phyloP scores from a whole-genome alignment of 495 filamentous ascomycete species.

The Ramalina intermedia region DNA sequence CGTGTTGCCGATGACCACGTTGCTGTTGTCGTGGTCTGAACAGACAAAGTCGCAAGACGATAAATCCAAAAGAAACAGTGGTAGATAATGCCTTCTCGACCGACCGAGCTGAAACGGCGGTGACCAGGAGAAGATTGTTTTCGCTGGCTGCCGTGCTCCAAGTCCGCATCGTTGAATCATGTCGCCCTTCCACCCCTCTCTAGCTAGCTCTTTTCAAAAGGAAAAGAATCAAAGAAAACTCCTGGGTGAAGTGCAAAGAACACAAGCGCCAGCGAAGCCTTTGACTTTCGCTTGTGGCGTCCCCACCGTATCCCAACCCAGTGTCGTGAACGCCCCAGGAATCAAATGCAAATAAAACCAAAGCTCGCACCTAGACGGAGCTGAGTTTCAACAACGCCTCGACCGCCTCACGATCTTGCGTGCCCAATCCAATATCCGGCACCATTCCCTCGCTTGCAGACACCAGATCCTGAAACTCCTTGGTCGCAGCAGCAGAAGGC shows the following conservation, averaged over 20 bases:
- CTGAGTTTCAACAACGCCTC: constrained; percentile 16
- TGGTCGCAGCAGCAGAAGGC: constrained; percentile 32
- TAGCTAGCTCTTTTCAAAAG: background rate
- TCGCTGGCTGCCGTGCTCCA: constrained; percentile 11
- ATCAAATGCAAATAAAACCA: background rate
- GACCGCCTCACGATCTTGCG: constrained; percentile 15
- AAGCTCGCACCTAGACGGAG: constrained; percentile 7
- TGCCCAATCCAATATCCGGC: constrained; percentile 5
- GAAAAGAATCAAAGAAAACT: too few relatives aligned
- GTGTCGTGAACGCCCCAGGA: background rate
- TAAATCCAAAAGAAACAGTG: too few relatives aligned
- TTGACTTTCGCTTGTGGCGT: too few relatives aligned
- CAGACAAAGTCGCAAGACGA: too few relatives aligned
- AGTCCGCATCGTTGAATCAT: constrained; percentile 8
- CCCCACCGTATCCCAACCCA: constrained; percentile 1
- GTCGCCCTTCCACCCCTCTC: background rate
- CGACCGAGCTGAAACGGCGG: constrained; percentile 16
- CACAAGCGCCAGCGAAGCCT: too few relatives aligned
- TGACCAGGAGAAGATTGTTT: constrained; percentile 3
- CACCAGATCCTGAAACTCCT: constrained; percentile 24
- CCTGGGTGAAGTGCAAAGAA: too few relatives aligned
- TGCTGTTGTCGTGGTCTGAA: too few relatives aligned
- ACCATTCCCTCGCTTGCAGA: constrained; percentile 1
- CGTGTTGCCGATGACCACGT: too few relatives aligned
- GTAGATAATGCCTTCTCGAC: background rate